Evolutionary conservation across 1,139 yeast species (phyloP).

Genomic region (Candida frijolesensis): DNA sequence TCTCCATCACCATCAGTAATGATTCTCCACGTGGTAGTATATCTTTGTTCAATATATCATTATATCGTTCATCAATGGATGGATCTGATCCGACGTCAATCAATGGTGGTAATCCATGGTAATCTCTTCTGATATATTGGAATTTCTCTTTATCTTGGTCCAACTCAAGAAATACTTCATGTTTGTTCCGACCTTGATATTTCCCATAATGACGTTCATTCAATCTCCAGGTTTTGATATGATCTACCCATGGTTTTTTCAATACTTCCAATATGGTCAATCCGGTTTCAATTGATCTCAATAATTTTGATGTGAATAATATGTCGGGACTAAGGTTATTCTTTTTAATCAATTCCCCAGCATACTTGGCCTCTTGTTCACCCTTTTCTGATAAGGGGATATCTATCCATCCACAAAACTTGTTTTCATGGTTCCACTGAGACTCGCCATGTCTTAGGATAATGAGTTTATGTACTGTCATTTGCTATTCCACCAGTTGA

Average conservation of each 20-base stretch:
- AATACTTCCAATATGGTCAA: constrained; percentile 55
- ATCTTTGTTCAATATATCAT: constrained; percentile 21
- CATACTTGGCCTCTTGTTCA: constrained; percentile 57
- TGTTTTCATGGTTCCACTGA: constrained; percentile 67
- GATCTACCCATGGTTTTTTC: constrained; percentile 49
- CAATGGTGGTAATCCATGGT: constrained; percentile 68
- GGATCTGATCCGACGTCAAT: constrained; percentile 27
- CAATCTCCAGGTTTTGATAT: constrained; percentile 63
- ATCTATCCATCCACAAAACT: constrained; percentile 87
- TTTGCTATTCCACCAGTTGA: background rate
- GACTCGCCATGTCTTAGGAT: constrained; percentile 78
- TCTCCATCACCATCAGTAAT: constrained; percentile 61
- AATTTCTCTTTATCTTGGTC: constrained; percentile 56
- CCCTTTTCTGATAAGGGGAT: constrained; percentile 65
- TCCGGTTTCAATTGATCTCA: constrained; percentile 69
- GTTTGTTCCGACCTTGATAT: constrained; percentile 67
- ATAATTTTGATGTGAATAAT: constrained; percentile 65
- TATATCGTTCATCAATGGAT: constrained; percentile 51
- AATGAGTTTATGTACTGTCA: constrained; percentile 40
- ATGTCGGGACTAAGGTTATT: constrained; percentile 49
- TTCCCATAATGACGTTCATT: constrained; percentile 82
- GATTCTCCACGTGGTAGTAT: constrained; percentile 68
- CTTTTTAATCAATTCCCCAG: constrained; percentile 54
- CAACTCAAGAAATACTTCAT: constrained; percentile 51
- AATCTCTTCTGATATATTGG: constrained; percentile 69